phyloP scores from a whole-genome alignment of 2,329 filamentous ascomycete genomes.

The Neonectria neomacrospora region DNA sequence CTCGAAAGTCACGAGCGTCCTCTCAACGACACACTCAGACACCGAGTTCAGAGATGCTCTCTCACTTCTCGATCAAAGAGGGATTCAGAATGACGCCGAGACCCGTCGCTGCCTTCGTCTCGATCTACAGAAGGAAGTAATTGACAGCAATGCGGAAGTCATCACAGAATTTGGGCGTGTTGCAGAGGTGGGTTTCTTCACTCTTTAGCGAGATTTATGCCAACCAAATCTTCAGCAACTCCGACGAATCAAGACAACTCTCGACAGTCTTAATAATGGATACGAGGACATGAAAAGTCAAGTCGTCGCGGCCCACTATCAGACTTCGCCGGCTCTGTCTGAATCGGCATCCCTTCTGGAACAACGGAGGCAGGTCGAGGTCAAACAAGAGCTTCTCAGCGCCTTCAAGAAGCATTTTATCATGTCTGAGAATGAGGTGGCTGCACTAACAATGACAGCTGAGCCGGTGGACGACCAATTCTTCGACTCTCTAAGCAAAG shows the following conservation, averaged over 20 bases:
- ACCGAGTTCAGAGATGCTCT: conserved; percentile 90
- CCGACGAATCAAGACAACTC: conserved; percentile 81
- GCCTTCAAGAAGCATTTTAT: conserved; percentile 87
- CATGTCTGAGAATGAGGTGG: conserved; percentile 82
- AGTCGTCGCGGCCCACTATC: conserved; percentile 77
- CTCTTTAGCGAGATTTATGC: conserved; percentile 18
- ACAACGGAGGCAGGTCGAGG: conserved; percentile 79
- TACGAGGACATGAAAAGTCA: conserved; percentile 85
- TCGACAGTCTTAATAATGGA: conserved; percentile 80
- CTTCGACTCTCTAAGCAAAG: conserved; percentile 79
- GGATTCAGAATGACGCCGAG: conserved; percentile 78
- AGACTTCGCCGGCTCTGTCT: conserved; percentile 78
- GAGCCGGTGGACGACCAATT: conserved; percentile 89
- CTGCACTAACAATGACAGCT: conserved; percentile 78
- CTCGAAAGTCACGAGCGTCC: conserved; percentile 83
- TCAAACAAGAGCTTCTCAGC: conserved; percentile 80
- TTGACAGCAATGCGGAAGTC: conserved; percentile 90
- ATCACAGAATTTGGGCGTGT: conserved; percentile 89
- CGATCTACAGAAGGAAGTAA: conserved; percentile 90
- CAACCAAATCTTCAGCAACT: conserved; percentile 74
- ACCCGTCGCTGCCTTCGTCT: conserved; percentile 82
- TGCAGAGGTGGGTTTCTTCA: conserved; percentile 75
- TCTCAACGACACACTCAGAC: conserved; percentile 93
- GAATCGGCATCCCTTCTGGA: conserved; percentile 80
- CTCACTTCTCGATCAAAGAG: conserved; percentile 77